phyloP scores from a whole-genome alignment of 2,329 filamentous ascomycete species.

The Fusarium austroafricanum region DNA sequence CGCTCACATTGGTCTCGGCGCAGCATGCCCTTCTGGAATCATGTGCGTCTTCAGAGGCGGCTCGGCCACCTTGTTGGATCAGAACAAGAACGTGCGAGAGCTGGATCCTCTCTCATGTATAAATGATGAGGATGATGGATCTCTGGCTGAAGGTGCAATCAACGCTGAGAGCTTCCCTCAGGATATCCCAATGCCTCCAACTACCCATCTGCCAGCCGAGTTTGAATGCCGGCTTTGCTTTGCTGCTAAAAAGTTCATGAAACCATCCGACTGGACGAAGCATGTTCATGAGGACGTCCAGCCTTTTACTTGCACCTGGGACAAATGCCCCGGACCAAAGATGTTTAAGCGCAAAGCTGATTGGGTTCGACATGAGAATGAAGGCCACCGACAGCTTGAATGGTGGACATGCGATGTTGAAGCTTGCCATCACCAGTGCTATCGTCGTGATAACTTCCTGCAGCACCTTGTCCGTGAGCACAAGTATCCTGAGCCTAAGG shows the following conservation, averaged over 20 bases:
- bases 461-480: conserved; percentile 94
- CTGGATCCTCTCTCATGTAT: conserved; percentile 67
- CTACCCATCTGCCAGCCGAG: conserved; percentile 80
- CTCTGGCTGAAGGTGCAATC: conserved; percentile 75
- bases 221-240: conserved; percentile 94
- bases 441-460: conserved; percentile 90
- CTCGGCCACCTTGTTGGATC: conserved; percentile 70
- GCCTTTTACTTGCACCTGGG: conserved; percentile 93
- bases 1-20: conserved; percentile 73
- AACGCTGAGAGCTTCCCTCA: conserved; percentile 79
- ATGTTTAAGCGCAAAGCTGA: conserved; percentile 96
- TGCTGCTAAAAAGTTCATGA: conserved; percentile 84
- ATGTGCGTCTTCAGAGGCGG: conserved; percentile 77
- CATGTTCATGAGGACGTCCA: conserved; percentile 95
- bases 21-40: conserved; percentile 69
- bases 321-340: conserved; percentile 83
- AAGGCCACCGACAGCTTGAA: conserved; percentile 88
- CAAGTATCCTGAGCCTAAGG: conserved; percentile 84
- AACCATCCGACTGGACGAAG: conserved; percentile 97
- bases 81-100: conserved; percentile 68
- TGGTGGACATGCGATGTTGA: conserved; percentile 89
- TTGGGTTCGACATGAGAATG: conserved; percentile 95
- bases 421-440: conserved; percentile 85
- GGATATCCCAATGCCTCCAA: conserved; percentile 85
- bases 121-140: conserved; percentile 70